phyloP scores from a whole-genome alignment of 805 yeast species.

The Yarrowia hollandica region DNA sequence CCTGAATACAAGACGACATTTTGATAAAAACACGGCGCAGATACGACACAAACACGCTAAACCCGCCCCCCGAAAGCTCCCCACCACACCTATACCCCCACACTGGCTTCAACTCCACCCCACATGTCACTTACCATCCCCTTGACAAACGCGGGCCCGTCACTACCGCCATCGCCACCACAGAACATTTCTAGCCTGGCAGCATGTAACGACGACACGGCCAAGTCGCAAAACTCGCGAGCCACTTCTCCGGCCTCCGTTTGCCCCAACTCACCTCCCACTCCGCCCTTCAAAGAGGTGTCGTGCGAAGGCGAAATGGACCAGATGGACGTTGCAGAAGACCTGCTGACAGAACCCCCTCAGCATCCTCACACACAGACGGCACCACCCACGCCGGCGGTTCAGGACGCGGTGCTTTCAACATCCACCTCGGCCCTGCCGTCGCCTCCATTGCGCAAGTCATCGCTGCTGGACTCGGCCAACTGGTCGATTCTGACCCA shows the following conservation, averaged over 20 bases:
- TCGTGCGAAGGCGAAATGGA: background rate
- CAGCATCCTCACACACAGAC: too few relatives aligned
- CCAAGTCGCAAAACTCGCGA: too few relatives aligned
- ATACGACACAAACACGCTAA: background rate
- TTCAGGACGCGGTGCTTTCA: background rate
- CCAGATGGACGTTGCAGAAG: background rate
- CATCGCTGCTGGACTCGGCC: constrained; percentile 6
- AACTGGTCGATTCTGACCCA: constrained; percentile 25
- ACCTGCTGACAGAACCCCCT: too few relatives aligned
- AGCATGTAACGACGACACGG: background rate
- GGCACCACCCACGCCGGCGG: background rate
- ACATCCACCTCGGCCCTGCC: background rate
- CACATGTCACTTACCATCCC: constrained; percentile 21
- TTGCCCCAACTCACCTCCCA: constrained; percentile 21
- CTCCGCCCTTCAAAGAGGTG: constrained; percentile 25
- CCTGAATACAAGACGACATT: too few relatives aligned
- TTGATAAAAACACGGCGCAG: too few relatives aligned
- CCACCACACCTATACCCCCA: background rate
- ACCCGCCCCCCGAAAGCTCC: too few relatives aligned
- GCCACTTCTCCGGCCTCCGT: constrained; percentile 7
- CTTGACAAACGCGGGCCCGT: constrained; percentile 1
- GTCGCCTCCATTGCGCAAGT: constrained; percentile 4
- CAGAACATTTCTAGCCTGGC: background rate
- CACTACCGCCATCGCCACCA: constrained; percentile 17
- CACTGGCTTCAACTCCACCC: constrained; percentile 5